Conservation (phyloP, 345 rosid species). For the Anacardium occidentale region DNA sequence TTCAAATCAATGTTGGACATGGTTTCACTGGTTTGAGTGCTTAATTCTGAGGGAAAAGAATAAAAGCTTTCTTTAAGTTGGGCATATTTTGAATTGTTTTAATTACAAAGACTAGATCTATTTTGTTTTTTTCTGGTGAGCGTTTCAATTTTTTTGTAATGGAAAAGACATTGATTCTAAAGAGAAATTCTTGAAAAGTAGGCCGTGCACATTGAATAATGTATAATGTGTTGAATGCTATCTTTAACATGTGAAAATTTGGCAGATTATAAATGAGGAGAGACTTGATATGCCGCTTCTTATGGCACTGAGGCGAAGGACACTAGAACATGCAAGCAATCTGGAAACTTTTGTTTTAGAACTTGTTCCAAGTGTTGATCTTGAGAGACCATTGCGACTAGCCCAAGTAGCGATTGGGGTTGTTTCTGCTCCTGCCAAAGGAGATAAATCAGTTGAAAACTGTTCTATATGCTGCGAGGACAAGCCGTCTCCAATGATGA, state of each 20-base stretch:
- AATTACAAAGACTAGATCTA: too few species aligned
- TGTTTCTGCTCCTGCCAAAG: slow-evolving; percentile 46
- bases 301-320: slow-evolving; percentile 70
- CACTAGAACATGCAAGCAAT: slow-evolving; percentile 55
- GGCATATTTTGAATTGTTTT: not conserved
- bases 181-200: not conserved
- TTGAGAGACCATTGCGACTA: slow-evolving; percentile 59
- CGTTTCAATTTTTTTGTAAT: not conserved
- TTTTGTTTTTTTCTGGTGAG: too few species aligned
- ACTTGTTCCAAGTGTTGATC: slow-evolving; percentile 50
- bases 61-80: not conserved
- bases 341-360: slow-evolving; percentile 70
- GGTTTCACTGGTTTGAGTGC: too few species aligned
- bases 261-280: slow-evolving; percentile 62
- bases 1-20: too few species aligned
- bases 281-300: slow-evolving; percentile 63
- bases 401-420: slow-evolving; percentile 85
- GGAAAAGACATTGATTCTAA: too few species aligned
- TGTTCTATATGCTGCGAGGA: slow-evolving; percentile 92
- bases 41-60: not conserved
- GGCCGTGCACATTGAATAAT: not conserved
- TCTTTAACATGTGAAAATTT: slow-evolving; percentile 18
- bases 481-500: slow-evolving; percentile 69
- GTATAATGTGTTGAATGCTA: not conserved
- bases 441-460: slow-evolving; percentile 46